Base-by-base conservation (phyloP, 2,329 filamentous ascomycete genomes). In the Neoarthrinium moseri region DNA sequence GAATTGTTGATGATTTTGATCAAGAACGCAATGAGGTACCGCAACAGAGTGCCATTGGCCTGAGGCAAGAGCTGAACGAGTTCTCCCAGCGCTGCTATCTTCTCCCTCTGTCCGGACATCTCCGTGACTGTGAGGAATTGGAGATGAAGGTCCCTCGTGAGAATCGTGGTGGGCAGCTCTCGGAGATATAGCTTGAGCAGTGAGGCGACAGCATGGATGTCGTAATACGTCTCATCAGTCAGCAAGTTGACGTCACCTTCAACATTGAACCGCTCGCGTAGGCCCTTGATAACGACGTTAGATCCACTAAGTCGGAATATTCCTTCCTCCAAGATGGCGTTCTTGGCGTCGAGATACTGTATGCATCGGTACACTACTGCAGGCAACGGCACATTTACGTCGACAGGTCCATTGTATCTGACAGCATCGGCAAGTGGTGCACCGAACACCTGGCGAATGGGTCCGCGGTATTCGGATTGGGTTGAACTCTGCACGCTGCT, bases 231-330 rank as follows among this genome's bases (percentile, higher is more conserved):
- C 40, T 87, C 86, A 48, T 92, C 91, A 2, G 78, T 81, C 21
- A 96, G 66, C 42, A 99, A 75, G 62, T 96, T 90, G 53, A 99
- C 80, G 61, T 99, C 94, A 36, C 91, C 87, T 71, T 99, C 91
- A 4, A 70, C 83, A 66, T 99, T 96, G 73, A 99, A 99, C 3
- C 91, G 85, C 63, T 97, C 92, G 50, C 88, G 87, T 34, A 99
- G 78, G 47, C 83, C 83, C 67, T 92, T 95, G 69, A 99, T 95
- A 40, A 96, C 86, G 45, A 95, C 81, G 61, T 96, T 97, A 1
- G 92, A 97, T n/a, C 94, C 94, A 64, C 91, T 97, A 33, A 99
- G 76, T 42, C 94, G 84, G 76, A 99, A 99, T 33, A 99, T 96
- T 34, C 94, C 94, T 67, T 99, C 94, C 65, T 99, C 94, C 5